Percentiles rank a stretch among this genome's conserved stretches.
These are phyloP conservation scores for Cardiospermum halicacabum DNA, from an alignment of 345 rosid genomes.

Conservation along the genomic window DNA sequence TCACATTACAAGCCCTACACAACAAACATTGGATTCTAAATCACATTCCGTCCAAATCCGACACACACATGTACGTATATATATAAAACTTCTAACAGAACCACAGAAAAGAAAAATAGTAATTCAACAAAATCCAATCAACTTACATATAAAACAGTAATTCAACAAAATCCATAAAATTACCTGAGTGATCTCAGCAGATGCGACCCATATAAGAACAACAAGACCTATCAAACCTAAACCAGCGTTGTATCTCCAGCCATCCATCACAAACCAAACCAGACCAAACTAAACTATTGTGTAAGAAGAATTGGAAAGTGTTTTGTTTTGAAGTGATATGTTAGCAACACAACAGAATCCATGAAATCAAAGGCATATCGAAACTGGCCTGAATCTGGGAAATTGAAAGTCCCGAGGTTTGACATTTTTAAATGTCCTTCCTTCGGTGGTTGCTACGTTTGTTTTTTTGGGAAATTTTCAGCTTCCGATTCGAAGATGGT, in stretches of 20 bases:
- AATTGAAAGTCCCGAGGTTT: not conserved
- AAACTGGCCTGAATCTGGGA: not conserved
- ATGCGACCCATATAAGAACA: conserved; percentile 50
- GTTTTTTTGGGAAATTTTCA: not conserved
- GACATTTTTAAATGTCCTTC: not conserved
- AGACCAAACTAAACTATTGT: no score
- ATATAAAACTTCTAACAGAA: not conserved
- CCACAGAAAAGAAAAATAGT: not conserved
- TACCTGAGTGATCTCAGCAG: conserved; percentile 56
- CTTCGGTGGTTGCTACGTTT: not conserved
- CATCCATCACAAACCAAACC: conserved; percentile 20
- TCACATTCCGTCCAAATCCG: no score
- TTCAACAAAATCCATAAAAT: not conserved
- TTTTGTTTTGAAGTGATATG: no score
- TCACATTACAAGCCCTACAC: no score
- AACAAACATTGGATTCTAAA: no score
- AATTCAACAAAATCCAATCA: not conserved
- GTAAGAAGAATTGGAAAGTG: no score
- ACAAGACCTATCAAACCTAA: conserved; percentile 41
- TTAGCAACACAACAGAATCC: not conserved
- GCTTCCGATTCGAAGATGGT: not conserved
- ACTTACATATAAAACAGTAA: not conserved
- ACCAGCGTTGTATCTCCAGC: conserved; percentile 55
- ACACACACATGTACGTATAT: no score
- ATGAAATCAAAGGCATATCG: not conserved